Evolutionary conservation across 202 grass and related monocot species (phyloP).

Genomic region (Hordeum pubiflorum): DNA sequence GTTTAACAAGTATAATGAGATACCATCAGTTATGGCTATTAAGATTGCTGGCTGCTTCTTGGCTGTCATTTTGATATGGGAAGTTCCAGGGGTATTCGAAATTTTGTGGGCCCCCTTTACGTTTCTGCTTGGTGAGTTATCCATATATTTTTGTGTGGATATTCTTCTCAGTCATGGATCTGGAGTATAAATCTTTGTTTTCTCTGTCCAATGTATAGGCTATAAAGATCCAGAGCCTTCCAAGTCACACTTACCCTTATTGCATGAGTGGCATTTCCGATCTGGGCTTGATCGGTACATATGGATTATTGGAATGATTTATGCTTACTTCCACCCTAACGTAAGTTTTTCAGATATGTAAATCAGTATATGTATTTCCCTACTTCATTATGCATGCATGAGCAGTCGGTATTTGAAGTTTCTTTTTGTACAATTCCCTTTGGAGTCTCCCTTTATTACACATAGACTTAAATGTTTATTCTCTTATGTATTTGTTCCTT

Average conservation of each 20-base stretch:
- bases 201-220: constrained; percentile 51
- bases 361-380: neutral
- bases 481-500: neutral
- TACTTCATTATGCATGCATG: neutral
- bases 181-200: neutral
- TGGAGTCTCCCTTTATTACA: neutral
- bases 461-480: neutral
- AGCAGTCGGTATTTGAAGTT: neutral
- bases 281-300: constrained; percentile 95
- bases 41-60: constrained; percentile 78
- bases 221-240: constrained; percentile 86
- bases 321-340: constrained; percentile 90
- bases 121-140: constrained; percentile 68
- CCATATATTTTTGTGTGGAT: neutral
- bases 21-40: constrained; percentile 69
- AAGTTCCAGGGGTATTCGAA: constrained; percentile 91
- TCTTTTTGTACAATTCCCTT: neutral
- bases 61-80: constrained; percentile 86
- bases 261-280: constrained; percentile 96
- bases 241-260: constrained; percentile 61
- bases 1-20: constrained; percentile 93
- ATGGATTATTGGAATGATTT: constrained; percentile 97
- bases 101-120: constrained; percentile 78
- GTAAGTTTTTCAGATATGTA: constrained; percentile 44
- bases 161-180: constrained; percentile 1